Base-by-base conservation (phyloP, 805 yeast species). In the Pichia cabralensis region DNA sequence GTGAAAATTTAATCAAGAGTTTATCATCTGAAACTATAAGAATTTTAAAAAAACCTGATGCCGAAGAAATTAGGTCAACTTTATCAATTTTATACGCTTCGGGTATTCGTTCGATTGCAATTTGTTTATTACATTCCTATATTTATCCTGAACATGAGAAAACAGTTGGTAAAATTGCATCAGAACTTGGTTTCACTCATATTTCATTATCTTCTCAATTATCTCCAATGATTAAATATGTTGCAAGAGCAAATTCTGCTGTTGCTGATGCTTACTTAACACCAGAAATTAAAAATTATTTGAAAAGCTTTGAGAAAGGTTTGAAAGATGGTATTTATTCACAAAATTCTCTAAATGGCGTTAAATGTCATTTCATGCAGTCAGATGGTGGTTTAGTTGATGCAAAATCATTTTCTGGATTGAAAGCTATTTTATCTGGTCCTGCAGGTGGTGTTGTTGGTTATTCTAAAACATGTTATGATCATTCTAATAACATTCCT, bases 371-470 rank as follows among this genome's bases (percentile, higher is more conserved):
- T 44, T 89, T 89, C 56, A 88, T 88, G 96, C 95, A 88, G 57
- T 81, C 94, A 8, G 95, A 88, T 53, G 97, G 97, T 38, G 97
- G 96, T 3, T 67, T 88, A 40, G 85, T 86, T 17, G 84, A 84
- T 35, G 85, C 92, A 49, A 64, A 73, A 19, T 68, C 74, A 33
- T 89, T 88, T 53, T 78, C 95, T 0, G 97, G 97, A 2, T 62
- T 88, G 25, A 69, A 76, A 46, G 94, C 96, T 5, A 81, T 88
- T 33, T 59, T 88, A 22, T 84, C 95, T 2, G 97, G 97, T 3
- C 97, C 97, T 3, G 97, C 96, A 10, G 97, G 96, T 23, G 97
- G 97, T 33, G 94, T 88, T 39, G 95, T 88, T 25, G 97, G 96
- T 0, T 82, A 76, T 47, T 83, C 95, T 0, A 68, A 73, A 33